Conservation (phyloP, 805 yeast species). For the Debaryomyces tyrocola region DNA sequence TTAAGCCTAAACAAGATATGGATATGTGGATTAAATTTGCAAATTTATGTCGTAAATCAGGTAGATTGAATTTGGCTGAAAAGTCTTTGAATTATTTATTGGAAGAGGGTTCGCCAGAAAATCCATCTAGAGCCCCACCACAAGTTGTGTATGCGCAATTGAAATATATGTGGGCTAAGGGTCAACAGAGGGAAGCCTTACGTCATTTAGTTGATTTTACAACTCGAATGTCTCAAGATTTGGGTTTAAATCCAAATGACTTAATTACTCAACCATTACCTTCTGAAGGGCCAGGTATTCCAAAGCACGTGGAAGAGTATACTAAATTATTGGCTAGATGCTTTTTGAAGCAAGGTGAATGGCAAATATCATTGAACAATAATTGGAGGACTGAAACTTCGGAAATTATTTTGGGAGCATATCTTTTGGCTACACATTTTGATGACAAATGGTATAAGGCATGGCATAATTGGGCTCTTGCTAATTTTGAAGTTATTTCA, state of each 20-base stretch:
- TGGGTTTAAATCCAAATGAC: constrained; percentile 84
- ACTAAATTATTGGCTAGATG: constrained; percentile 89
- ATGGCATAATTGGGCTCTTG: constrained; percentile 99
- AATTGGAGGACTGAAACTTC: constrained; percentile 79
- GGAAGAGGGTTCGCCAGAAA: constrained; percentile 66
- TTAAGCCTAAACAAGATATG: constrained; percentile 94
- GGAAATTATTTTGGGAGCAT: constrained; percentile 87
- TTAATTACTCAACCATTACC: constrained; percentile 85
- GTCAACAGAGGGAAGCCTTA: constrained; percentile 83
- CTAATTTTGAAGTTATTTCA: constrained; percentile 93
- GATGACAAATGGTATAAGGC: constrained; percentile 95
- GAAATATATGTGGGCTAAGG: constrained; percentile 96
- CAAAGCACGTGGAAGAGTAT: constrained; percentile 76
- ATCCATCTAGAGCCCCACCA: constrained; percentile 84
- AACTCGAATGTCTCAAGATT: constrained; percentile 82
- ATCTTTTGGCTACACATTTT: constrained; percentile 90
- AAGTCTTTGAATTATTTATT: constrained; percentile 79
- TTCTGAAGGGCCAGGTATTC: constrained; percentile 65
- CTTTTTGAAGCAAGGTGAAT: constrained; percentile 95
- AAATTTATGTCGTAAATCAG: constrained; percentile 90
- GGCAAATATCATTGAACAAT: constrained; percentile 83
- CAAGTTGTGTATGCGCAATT: constrained; percentile 96
- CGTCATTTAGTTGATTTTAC: constrained; percentile 87
- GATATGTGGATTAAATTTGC: constrained; percentile 98
- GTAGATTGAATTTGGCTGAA: constrained; percentile 88